These are phyloP conservation scores for Apocynum venetum DNA, from an alignment of 257 asterid species.

Conservation along the genomic window DNA sequence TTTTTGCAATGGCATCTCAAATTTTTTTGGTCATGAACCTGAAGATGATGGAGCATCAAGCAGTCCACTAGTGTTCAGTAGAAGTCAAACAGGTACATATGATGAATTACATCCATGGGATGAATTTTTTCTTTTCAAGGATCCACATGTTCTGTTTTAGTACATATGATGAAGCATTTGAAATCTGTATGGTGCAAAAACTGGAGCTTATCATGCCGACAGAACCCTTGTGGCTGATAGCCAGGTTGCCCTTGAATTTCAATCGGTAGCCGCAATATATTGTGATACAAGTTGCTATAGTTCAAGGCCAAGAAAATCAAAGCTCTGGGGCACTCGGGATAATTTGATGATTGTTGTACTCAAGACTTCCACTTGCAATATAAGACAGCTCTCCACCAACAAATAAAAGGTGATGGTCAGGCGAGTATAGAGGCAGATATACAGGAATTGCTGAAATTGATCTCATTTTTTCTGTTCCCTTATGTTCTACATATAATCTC, in stretches of 20 bases:
- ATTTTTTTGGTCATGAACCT: neutral
- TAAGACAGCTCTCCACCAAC: neutral
- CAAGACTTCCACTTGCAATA: neutral
- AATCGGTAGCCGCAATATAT: neutral
- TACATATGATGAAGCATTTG: slow-evolving; percentile 8
- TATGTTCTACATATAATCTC: neutral
- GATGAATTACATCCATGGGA: neutral
- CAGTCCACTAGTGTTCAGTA: too few species aligned
- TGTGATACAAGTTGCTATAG: neutral
- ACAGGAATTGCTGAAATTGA: neutral
- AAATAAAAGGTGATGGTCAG: neutral
- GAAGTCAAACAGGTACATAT: too few species aligned
- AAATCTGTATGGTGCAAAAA: neutral
- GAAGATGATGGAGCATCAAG: neutral
- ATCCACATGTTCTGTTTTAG: neutral
- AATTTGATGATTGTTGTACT: neutral
- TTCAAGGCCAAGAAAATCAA: neutral
- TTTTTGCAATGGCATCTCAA: neutral
- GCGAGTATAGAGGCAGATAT: neutral
- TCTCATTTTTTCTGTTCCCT: neutral
- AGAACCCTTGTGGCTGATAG: neutral
- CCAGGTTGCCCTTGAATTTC: neutral
- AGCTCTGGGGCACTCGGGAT: neutral
- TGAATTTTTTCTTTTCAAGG: neutral
- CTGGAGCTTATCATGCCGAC: neutral